Percentiles rank a stretch among this genome's conserved stretches.
Conservation (phyloP, 805 yeast species). For the Metschnikowia drakensbergensis region DNA sequence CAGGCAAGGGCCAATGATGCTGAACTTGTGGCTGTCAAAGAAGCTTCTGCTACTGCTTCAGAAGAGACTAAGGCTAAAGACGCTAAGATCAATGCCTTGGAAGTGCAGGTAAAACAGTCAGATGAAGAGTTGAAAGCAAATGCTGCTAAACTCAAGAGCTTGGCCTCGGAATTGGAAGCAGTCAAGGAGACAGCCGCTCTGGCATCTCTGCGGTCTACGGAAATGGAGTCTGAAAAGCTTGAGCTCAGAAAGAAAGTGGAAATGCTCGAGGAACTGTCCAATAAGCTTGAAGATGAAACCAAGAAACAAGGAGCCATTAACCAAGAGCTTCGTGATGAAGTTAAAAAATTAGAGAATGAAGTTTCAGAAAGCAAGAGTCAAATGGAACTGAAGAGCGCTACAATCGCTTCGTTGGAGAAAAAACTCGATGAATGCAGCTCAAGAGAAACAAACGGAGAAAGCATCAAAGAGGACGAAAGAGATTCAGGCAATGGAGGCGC, state of each 20-base stretch:
- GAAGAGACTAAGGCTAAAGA: background rate
- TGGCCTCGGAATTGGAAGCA: conserved; percentile 4
- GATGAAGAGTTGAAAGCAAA: background rate
- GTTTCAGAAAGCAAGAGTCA: background rate
- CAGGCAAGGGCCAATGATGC: background rate
- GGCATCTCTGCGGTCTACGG: background rate
- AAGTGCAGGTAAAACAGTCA: background rate
- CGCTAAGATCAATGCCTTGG: background rate
- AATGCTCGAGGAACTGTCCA: background rate
- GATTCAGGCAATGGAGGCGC: background rate
- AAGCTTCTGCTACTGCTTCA: background rate
- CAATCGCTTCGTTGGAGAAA: background rate
- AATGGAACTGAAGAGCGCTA: conserved; percentile 4
- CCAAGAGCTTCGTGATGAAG: conserved; percentile 3
- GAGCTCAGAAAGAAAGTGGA: conserved; percentile 9
- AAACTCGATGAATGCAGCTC: background rate
- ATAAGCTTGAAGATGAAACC: background rate
- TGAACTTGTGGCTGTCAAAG: background rate
- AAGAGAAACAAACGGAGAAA: background rate
- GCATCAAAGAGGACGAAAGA: conserved; percentile 6
- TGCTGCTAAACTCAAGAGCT: conserved; percentile 3
- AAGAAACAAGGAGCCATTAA: background rate
- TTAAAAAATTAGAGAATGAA: conserved; percentile 5
- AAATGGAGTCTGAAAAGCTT: conserved; percentile 6
- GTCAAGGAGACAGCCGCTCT: background rate